Percentiles rank a stretch among this genome's conserved stretches.
Evolutionary conservation across 2,329 filamentous ascomycete genomes (phyloP).

Genomic region (Grosmannia huntii): DNA sequence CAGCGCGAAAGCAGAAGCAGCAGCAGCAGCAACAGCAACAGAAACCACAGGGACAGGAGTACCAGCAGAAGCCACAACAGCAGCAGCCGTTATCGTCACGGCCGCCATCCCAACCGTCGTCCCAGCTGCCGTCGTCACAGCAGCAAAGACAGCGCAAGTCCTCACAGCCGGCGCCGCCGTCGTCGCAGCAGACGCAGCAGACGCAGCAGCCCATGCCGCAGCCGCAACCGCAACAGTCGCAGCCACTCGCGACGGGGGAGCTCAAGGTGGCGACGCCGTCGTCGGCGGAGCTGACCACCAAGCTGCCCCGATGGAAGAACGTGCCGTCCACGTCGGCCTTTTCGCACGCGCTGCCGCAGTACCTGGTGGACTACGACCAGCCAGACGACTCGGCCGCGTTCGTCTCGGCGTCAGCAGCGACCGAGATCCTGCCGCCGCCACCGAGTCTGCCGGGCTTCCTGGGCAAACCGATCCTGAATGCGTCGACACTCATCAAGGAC

Average conservation of each 20-base stretch:
- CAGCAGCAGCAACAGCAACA: constrained; percentile 8
- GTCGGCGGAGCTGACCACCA: constrained; percentile 11
- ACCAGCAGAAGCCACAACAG: constrained; percentile 9
- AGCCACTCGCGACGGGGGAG: background rate
- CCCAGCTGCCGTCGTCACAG: background rate
- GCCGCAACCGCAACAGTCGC: background rate
- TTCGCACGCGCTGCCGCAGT: constrained; percentile 64
- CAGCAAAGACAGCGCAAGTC: constrained; percentile 8
- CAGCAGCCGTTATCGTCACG: background rate
- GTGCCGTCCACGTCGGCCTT: constrained; percentile 49
- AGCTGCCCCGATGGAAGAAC: constrained; percentile 38
- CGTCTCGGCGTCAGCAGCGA: constrained; percentile 59
- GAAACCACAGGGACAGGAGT: too few relatives aligned
- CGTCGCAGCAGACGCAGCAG: background rate
- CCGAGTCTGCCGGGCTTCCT: constrained; percentile 82
- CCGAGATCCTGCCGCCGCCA: constrained; percentile 69
- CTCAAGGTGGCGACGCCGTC: constrained; percentile 2
- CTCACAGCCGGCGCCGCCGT: background rate
- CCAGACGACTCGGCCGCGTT: constrained; percentile 66
- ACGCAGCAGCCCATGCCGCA: background rate
- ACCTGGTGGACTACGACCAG: constrained; percentile 76
- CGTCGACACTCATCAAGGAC: constrained; percentile 84
- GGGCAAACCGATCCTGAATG: constrained; percentile 88
- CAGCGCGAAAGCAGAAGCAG: too few relatives aligned
- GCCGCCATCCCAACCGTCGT: constrained; percentile 12